A percentile compares a stretch with the other conserved stretches of the same genome.
Conservation (phyloP, 2,329 filamentous ascomycete genomes). For the Byssoonygena ceratinophila region DNA sequence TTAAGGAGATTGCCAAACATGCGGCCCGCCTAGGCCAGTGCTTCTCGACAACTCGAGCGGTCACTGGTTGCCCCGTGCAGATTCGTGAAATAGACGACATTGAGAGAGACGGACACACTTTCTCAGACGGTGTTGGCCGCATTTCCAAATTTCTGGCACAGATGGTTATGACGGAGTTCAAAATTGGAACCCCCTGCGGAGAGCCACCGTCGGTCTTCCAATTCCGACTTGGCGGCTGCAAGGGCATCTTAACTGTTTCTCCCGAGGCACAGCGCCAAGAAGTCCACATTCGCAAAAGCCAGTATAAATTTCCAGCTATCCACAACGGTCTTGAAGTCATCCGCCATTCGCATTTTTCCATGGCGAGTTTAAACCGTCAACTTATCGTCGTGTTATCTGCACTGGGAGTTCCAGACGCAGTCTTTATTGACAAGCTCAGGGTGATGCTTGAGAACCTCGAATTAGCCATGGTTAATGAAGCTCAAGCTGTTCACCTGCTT, state of each 20-base stretch:
- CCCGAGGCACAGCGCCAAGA: constrained; percentile 55
- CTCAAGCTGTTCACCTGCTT: constrained; percentile 56
- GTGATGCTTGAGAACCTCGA: constrained; percentile 59
- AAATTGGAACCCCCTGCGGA: constrained; percentile 43
- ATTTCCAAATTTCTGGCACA: constrained; percentile 70
- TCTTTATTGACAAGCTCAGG: constrained; percentile 59
- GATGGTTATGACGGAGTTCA: constrained; percentile 61
- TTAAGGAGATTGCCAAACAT: constrained; percentile 76
- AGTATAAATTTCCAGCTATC: constrained; percentile 69
- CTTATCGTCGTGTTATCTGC: constrained; percentile 74
- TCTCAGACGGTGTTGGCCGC: constrained; percentile 87
- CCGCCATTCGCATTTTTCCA: constrained; percentile 62
- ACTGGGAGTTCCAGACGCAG: constrained; percentile 57
- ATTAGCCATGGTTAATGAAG: constrained; percentile 55
- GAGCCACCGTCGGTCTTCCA: constrained; percentile 72
- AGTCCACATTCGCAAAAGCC: constrained; percentile 70
- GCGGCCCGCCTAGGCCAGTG: constrained; percentile 85
- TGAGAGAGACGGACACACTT: constrained; percentile 55
- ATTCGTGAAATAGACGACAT: constrained; percentile 58
- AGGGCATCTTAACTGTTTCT: constrained; percentile 74
- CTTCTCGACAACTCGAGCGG: constrained; percentile 80
- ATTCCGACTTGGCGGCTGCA: constrained; percentile 84
- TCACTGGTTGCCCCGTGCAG: constrained; percentile 52
- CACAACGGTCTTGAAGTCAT: constrained; percentile 76
- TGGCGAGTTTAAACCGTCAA: constrained; percentile 78